Evolutionary conservation across 2,329 filamentous ascomycete genomes (phyloP), one percentile per base, ranked within the genome.

Genomic region (Tolypocladium pustulatum): DNA sequence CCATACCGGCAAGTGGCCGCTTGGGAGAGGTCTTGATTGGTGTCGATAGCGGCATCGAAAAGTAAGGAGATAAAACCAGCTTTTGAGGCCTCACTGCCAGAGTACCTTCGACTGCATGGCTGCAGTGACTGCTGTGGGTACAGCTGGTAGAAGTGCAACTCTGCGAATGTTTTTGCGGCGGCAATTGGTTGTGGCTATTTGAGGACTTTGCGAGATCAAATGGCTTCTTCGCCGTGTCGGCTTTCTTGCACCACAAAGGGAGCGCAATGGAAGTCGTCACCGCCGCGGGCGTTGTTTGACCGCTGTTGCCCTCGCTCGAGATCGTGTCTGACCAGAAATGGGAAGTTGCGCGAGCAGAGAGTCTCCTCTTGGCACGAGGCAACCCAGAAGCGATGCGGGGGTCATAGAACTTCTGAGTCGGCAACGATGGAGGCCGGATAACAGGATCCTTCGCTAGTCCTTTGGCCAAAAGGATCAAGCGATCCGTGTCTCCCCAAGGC

Each of bases 1-100:
- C 68, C 2, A 72, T 77, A 10, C 78, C 77, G 12, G 75, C 71
- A 2, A 70, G 71, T 2, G 75, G 73, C 9, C 74, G 71, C 36
- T 68, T 73, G 32, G 57, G 60, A 9, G 59, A 51, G 25, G 61
- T 58, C 36, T 59, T 63, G 27, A 61, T 63, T 32, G 56, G 59
- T 49, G 61, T 56, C 20, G 65, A 60, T 32, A 57, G 20, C 53
- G 60, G 34, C 4, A 61, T 57, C 37, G 60, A 40, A 58, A 75
- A 75, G 61, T 70, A 76, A 27, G 69, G 73, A 2, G 73, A 75
- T 46, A 56, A 20, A n/a, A 54, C 49, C 30, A 53, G 49, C 20
- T 32, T 53, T 5, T 20, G 30, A 13, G 49, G 20, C 20, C 10
- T 32, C 30, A 36, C 49, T 22, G 20, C 20, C 49, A 22, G 30